phyloP scores from a whole-genome alignment of 257 asterid genomes.

The Solanum tarapatanum region DNA sequence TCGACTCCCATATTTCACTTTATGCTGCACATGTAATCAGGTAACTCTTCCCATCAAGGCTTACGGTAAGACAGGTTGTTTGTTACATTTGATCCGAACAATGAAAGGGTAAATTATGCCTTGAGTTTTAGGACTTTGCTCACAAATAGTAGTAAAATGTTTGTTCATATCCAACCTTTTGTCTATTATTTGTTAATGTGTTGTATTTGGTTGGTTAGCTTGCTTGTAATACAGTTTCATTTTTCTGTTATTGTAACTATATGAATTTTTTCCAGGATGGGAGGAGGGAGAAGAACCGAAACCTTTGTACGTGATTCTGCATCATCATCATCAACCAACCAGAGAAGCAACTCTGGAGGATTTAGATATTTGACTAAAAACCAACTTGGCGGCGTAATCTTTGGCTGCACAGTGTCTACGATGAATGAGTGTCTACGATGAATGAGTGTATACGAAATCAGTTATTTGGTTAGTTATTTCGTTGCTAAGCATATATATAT shows the following conservation, averaged over 20 bases:
- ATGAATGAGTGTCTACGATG: slow-evolving; percentile 16
- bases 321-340: slow-evolving; percentile 5
- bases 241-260: not conserved
- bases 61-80: not conserved
- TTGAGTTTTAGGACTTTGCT: not conserved
- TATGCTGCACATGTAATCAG: not conserved
- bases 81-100: not conserved
- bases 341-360: not conserved
- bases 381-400: slow-evolving; percentile 28
- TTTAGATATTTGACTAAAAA: slow-evolving; percentile 16
- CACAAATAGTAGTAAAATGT: not conserved
- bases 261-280: slow-evolving; percentile 33
- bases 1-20: not conserved
- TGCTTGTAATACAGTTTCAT: not conserved
- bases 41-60: not conserved
- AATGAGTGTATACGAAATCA: slow-evolving; percentile 19
- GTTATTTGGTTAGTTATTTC: slow-evolving; percentile 24
- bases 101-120: not conserved
- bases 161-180: not conserved
- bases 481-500: not conserved
- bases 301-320: slow-evolving; percentile 4
- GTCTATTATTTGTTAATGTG: not conserved
- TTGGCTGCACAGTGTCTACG: slow-evolving; percentile 27
- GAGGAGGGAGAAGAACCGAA: slow-evolving; percentile 20
- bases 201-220: not conserved